A percentile compares a stretch with the other conserved stretches of the same genome.
phyloP scores from a whole-genome alignment of 2,329 filamentous ascomycete genomes.

The Penicillium paneum region DNA sequence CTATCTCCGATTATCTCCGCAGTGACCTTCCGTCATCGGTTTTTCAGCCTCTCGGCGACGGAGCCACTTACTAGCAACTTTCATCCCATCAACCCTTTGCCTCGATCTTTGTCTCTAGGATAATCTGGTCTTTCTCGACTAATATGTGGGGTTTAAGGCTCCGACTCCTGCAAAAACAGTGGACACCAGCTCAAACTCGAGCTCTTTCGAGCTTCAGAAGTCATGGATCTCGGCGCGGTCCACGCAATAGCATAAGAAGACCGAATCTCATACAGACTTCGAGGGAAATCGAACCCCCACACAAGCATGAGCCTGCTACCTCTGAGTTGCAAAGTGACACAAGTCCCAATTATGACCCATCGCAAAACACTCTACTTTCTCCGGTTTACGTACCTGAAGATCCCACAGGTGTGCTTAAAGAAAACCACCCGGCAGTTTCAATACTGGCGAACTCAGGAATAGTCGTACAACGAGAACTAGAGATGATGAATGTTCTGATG shows the following conservation, averaged over 20 bases:
- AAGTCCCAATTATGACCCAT: constrained; percentile 41
- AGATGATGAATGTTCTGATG: constrained; percentile 64
- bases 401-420: constrained; percentile 56
- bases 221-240: constrained; percentile 25
- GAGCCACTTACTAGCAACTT: background rate
- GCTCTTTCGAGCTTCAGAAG: constrained; percentile 29
- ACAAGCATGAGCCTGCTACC: constrained; percentile 5
- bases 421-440: constrained; percentile 55
- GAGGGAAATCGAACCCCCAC: constrained; percentile 4
- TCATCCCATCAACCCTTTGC: background rate
- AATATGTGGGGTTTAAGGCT: constrained; percentile 33
- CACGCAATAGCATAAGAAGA: constrained; percentile 31
- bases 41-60: background rate
- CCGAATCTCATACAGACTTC: constrained; percentile 19
- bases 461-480: constrained; percentile 61
- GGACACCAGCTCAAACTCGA: constrained; percentile 21
- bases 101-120: background rate
- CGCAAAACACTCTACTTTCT: constrained; percentile 52
- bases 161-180: constrained; percentile 20
- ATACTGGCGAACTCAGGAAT: constrained; percentile 61
- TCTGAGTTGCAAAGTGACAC: constrained; percentile 34
- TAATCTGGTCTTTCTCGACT: background rate
- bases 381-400: constrained; percentile 62
- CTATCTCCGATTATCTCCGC: constrained; percentile 37
- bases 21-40: constrained; percentile 17